Evolutionary conservation across 2,329 filamentous ascomycete genomes (phyloP).

Genomic region (Colletotrichum aenigma): DNA sequence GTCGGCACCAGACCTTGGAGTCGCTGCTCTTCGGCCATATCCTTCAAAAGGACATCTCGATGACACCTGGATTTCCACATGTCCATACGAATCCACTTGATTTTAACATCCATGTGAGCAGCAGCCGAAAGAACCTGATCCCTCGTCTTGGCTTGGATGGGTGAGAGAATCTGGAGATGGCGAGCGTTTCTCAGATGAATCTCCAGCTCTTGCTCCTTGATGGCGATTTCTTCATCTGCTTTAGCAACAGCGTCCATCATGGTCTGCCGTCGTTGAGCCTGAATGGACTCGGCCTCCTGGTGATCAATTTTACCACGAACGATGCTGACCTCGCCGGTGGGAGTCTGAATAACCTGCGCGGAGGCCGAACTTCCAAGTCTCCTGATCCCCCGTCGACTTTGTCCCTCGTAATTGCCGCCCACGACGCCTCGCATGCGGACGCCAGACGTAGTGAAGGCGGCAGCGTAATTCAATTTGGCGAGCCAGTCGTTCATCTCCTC

Average conservation of each 20-base stretch:
- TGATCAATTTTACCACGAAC: slow-evolving; percentile 76
- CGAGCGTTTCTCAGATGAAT: slow-evolving; percentile 85
- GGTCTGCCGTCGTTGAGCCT: slow-evolving; percentile 79
- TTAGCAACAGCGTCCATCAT: slow-evolving; percentile 86
- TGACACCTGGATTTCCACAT: slow-evolving; percentile 94
- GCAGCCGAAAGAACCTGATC: slow-evolving; percentile 87
- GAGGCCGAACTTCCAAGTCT: slow-evolving; percentile 70
- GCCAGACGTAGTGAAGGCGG: slow-evolving; percentile 89
- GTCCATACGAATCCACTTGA: slow-evolving; percentile 94
- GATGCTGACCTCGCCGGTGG: slow-evolving; percentile 75
- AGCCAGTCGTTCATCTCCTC: slow-evolving; percentile 96
- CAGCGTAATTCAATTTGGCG: slow-evolving; percentile 93
- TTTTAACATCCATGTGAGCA: slow-evolving; percentile 80
- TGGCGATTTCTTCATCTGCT: slow-evolving; percentile 77
- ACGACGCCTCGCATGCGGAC: slow-evolving; percentile 89
- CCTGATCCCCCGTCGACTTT: slow-evolving; percentile 73
- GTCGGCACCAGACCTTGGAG: background rate
- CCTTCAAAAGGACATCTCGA: slow-evolving; percentile 82
- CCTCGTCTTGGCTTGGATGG: slow-evolving; percentile 87
- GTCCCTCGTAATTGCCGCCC: slow-evolving; percentile 84
- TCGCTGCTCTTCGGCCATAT: slow-evolving; percentile 72
- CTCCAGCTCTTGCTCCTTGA: slow-evolving; percentile 79
- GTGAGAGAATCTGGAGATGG: slow-evolving; percentile 86
- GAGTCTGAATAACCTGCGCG: slow-evolving; percentile 67
- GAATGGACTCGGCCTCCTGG: slow-evolving; percentile 85